Base-by-base conservation (phyloP, 2,329 filamentous ascomycete species). In the Dendryphion nanum region DNA sequence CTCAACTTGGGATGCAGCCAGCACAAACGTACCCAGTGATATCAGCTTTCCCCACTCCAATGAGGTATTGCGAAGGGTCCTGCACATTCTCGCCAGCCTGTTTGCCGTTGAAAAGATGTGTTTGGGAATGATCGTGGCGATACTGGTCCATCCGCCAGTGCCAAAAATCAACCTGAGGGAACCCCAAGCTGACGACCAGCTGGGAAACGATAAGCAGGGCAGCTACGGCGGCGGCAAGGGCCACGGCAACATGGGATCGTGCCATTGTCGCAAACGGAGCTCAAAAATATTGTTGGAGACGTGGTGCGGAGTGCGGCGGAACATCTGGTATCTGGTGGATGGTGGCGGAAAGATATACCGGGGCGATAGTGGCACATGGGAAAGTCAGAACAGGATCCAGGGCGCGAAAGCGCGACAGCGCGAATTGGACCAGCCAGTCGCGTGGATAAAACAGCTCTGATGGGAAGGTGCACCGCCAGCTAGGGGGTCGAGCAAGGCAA, bases 11-110 rank as follows among this genome's bases (percentile, higher is more conserved):
- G 23, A 8, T 26, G n/a, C 10, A 26, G 23, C 23, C 10, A 10
- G n/a, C n/a, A 26, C n/a, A n/a, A 13, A 26, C 51, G 18, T 72
- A 82, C 76, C 83, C 83, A 33, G 83, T 87, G 50, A 87, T 83
- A 61, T 87, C 83, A 8, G 79, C 83, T 61, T 84, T 86, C 18
- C 83, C 83, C 16, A 83, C 81, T 16, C 83, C 83, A 15, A 87
- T 64, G 6, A 86, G 61, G 53, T 85, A 86, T 45, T 71, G 56
- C 26, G 74, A 64, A 35, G 68, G 65, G 41, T 71, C 66, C 23
- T 52, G 48, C n/a, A 45, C 53, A 10, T 35, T 37, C 12, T 41
- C 54, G n/a, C 39, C 48, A 21, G 45, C 51, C 51, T 63, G 55
- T 50, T 60, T 60, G 37, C 42, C 53, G 19, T 46, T 47, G 32